Base-by-base conservation (phyloP, 495 filamentous ascomycete species). In the Bryoglossum gracile region DNA sequence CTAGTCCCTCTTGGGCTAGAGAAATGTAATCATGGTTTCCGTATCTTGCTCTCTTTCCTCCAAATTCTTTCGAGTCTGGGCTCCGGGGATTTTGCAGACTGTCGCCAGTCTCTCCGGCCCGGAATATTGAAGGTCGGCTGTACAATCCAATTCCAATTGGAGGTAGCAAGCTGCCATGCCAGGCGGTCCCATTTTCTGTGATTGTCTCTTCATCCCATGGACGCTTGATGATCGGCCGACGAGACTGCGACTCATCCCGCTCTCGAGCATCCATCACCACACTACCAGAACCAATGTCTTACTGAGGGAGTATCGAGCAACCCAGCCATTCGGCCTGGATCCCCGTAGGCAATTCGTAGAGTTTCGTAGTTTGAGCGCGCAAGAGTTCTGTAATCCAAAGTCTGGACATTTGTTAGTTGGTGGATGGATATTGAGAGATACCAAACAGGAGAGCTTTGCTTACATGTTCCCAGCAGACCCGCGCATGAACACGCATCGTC, bases 251-350 rank as follows among this genome's bases (percentile, higher is more conserved):
- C 32, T 46, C 25, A 16, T 55, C 49, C 49, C 49, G 33, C 45
- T 47, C 56, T 49, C 45, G 52, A 53, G 49, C 56, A 49, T 55
- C 57, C 57, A 60, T 60, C 43, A 55, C 57, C 57, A 48, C 45
- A 24, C 42, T 36, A 28, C 42, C 30, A 43, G 38, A 45, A 32
- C 48, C 45, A 43, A 17, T 51, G 34, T 50, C 36, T 46, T 51
- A 43, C 21, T 44, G 28, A 41, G 17, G 42, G 33, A 42, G 32
- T 38, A 28, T 50, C 23, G 13, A 40, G 22, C 28, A 50, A 33
- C 46, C 43, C 53, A 53, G 49, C 53, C 50, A 60, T 60, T 19
- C 49, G 53, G 46, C 19, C 41, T 45, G 13, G 32, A 28, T 30
- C 18, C 48, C 43, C 23, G 28, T 25, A 26, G 33, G 34, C 11